These are phyloP conservation scores for Parasitella parasitica DNA, from an alignment of 371 early-diverging fungal species.

Conservation along the genomic window DNA sequence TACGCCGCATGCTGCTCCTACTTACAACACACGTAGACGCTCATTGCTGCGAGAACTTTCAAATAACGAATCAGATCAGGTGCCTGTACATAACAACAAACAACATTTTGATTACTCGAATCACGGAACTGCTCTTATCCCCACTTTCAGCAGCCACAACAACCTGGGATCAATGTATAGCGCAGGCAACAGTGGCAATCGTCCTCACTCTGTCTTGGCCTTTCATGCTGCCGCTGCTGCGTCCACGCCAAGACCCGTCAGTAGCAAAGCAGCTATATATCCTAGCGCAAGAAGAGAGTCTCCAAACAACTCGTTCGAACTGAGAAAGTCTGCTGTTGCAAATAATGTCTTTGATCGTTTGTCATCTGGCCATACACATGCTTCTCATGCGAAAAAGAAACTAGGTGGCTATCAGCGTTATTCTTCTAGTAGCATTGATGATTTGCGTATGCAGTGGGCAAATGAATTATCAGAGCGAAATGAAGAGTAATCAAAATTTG, in stretches of 20 bases:
- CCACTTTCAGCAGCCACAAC: conserved; percentile 8
- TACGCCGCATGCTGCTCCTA: conserved; percentile 18
- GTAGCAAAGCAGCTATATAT: not conserved
- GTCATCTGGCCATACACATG: conserved; percentile 41
- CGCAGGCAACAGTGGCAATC: not conserved
- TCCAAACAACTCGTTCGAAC: conserved; percentile 19
- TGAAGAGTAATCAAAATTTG: not conserved
- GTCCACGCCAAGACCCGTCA: conserved; percentile 1
- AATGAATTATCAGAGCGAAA: conserved; percentile 7
- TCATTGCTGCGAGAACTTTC: conserved; percentile 18
- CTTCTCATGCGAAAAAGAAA: conserved; percentile 42
- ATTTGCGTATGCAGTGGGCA: conserved; percentile 27
- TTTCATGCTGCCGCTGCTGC: conserved; percentile 5
- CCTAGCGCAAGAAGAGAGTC: conserved; percentile 6
- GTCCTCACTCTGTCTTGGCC: conserved; percentile 23
- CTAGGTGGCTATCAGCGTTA: conserved; percentile 10
- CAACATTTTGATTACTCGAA: conserved; percentile 1
- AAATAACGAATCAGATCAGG: not conserved
- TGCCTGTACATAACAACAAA: conserved; percentile 24
- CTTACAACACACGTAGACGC: conserved; percentile 9
- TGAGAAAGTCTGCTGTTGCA: conserved; percentile 14
- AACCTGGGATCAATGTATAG: not conserved
- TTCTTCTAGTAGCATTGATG: conserved; percentile 32
- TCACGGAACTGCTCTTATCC: conserved; percentile 11
- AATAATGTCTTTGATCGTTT: conserved; percentile 44